Base-by-base conservation (phyloP, 345 rosid species). In the Atalantia buxifolia region DNA sequence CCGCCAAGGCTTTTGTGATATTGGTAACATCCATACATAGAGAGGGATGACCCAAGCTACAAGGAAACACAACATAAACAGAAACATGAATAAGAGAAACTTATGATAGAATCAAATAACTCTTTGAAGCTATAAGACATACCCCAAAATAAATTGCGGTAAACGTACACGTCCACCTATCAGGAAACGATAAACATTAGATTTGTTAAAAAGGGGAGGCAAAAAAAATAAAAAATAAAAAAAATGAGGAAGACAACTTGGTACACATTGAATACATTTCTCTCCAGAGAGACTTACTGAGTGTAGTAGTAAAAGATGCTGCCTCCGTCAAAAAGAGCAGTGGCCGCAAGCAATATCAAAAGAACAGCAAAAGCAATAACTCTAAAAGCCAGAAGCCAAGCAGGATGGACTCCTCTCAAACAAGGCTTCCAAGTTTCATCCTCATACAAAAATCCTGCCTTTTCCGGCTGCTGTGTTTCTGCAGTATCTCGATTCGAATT, bases 281-380 rank as follows among this genome's bases (percentile, higher is more conserved):
- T 63, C 16, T 63, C 13, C 50, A 40, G 27, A 35, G 71, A 66
- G 74, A 53, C 94, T 90, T 90, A 97, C 99, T 94, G 95, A 7
- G 99, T 97, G 66, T 97, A 97, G 85, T 86, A 97, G 92, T 86
- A 97, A 85, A 92, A 97, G 65, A 97, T 90, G 87, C 86, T 89
- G 77, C 87, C 87, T 50, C 98, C 98, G 82, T 93, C 93, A 9
- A 87, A 76, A 45, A 87, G 71, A 66, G 84, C 84, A 33, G 83
- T 83, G 82, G 82, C 85, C 30, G 83, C 71, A 33, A 86, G 86
- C 90, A 92, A 71, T 10, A 85, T 70, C 36, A 93, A 72, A 59
- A 96, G 97, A 83, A 89, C 87, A 64, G 84, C 33, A 80, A 96
- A 92, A 74, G 95, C 94, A 78, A 81, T 70, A 27, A 89, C 76